Conservation (phyloP, 441 rosid genomes). For the Populus hybrid region DNA sequence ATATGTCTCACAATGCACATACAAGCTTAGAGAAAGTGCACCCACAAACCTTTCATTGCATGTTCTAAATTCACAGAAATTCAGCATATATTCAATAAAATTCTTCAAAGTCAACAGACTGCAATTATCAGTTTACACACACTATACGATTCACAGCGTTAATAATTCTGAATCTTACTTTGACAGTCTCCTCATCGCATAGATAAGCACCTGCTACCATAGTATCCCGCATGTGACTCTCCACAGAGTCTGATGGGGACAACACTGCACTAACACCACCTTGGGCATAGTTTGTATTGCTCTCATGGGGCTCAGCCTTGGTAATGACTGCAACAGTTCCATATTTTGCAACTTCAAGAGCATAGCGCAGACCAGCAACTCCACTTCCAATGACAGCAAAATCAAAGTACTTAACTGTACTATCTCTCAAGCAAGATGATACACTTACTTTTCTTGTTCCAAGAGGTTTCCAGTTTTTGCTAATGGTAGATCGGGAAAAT, state of each 20-base stretch:
- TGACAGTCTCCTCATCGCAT: conserved; percentile 90
- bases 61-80: conserved; percentile 8
- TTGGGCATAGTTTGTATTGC: conserved; percentile 97
- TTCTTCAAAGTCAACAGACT: not conserved
- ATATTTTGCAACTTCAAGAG: conserved; percentile 87
- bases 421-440: conserved; percentile 39
- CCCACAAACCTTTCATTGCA: conserved; percentile 1
- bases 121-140: not conserved
- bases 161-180: conserved; percentile 46
- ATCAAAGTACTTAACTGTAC: conserved; percentile 74
- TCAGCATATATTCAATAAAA: not conserved
- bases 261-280: conserved; percentile 97
- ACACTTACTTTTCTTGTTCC: conserved; percentile 24
- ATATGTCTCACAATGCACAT: not conserved
- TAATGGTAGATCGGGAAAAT: conserved; percentile 24
- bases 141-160: not conserved
- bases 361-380: conserved; percentile 92
- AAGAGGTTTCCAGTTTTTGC: conserved; percentile 30
- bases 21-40: not conserved
- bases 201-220: conserved; percentile 94
- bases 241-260: conserved; percentile 91
- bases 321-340: conserved; percentile 92
- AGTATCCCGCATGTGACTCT: conserved; percentile 96
- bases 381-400: conserved; percentile 95
- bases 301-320: conserved; percentile 95